Evolutionary conservation across 1,284 basidiomycete genomes (phyloP), one percentile per base, ranked within the genome.

Genomic region (Violaceomyces palustris): DNA sequence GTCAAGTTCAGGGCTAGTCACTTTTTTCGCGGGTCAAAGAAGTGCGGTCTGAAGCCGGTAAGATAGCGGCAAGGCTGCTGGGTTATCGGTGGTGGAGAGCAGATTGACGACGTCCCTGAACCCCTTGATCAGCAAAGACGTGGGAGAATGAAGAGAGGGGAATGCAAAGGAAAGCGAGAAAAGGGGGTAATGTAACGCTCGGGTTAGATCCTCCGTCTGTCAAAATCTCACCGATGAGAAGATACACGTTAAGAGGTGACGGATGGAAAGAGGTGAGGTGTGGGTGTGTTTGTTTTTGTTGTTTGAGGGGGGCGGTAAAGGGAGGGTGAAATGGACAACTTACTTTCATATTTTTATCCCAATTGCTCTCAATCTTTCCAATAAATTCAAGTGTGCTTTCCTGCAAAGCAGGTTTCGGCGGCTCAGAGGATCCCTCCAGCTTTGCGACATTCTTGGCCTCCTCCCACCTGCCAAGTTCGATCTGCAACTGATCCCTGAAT

Each of bases 11-110:
- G n/a, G n/a, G n/a, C n/a, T 28, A 28, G n/a, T 28, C n/a, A 28
- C n/a, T 10, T n/a, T 10, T 28, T 28, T 9, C 9, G 6, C 38
- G 30, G n/a, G n/a, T n/a, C n/a, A 62, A 35, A 50, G 43, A 18
- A 60, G 49, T 18, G 52, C 44, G 37, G 56, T 64, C 48, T 72
- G 67, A 24, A 72, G 54, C 11, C 66, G 54, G 34, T 71, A 66
- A 24, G 67, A 58, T 17, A 72, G 44, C 7, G 69, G 69, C 37
- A 68, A 36, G 4, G 69, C 70, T 2, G 70, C 67, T 6, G 70
- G 70, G 31, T 71, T 73, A 33, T 73, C 70, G 22, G 70, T 72
- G 7, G 67, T 73, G 23, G 69, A 64, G 26, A 69, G 46, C 29
- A 72, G 47, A 25, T 60, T 64, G 42, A 73, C 69, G 14, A 68